phyloP scores from a whole-genome alignment of 73 alveolate genomes.

The Paraurostyla sp. region DNA sequence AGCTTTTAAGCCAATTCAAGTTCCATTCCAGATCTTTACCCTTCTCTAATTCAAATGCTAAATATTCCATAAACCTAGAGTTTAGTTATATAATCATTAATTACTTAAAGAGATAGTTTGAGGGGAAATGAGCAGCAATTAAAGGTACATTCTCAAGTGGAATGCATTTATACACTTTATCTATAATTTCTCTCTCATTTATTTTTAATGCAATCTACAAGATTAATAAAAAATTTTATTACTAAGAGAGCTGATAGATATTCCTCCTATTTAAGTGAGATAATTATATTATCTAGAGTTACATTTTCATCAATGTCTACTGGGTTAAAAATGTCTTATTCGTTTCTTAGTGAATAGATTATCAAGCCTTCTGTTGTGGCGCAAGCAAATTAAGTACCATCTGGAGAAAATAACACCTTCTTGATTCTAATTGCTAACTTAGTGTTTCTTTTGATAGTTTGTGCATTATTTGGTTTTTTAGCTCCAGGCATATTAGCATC shows the following conservation, averaged over 20 bases:
- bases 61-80: conserved; percentile 45
- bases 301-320: conserved; percentile 80
- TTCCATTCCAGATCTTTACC: conserved; percentile 53
- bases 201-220: conserved; percentile 61
- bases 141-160: conserved; percentile 58
- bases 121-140: conserved; percentile 64
- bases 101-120: conserved; percentile 43
- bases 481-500: conserved; percentile 94
- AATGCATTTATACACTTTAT: conserved; percentile 52
- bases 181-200: conserved; percentile 57
- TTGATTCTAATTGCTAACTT: conserved; percentile 82
- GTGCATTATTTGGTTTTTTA: conserved; percentile 63
- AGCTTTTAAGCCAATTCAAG: conserved; percentile 54
- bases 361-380: conserved; percentile 91
- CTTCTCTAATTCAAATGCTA: conserved; percentile 41
- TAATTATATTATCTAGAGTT: conserved; percentile 84
- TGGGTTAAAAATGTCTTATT: conserved; percentile 72
- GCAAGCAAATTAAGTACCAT: conserved; percentile 86
- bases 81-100: neutral
- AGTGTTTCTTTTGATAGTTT: conserved; percentile 63
- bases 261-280: conserved; percentile 65
- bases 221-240: neutral
- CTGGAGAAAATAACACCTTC: conserved; percentile 81
- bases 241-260: conserved; percentile 81
- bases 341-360: conserved; percentile 76